Conservation (phyloP, 2,329 filamentous ascomycete species). For the Cryphonectria parasitica region DNA sequence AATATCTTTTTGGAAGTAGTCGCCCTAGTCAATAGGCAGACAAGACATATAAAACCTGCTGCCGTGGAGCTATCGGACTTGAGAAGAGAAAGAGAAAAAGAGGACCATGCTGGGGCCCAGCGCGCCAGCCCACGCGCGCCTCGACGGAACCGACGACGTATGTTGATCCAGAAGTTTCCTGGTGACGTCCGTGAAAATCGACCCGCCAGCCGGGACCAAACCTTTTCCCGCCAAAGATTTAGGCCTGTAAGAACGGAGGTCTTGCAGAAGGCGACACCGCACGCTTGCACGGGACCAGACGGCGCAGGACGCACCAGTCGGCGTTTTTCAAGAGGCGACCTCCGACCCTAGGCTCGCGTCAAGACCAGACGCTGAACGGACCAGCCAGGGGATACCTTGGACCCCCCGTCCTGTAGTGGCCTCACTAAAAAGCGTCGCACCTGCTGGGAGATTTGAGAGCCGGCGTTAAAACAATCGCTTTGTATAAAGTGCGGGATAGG, state of each 20-base stretch:
- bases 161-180: neutral
- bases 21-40: neutral
- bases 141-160: neutral
- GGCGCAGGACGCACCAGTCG: neutral
- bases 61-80: neutral
- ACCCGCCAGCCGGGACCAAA: neutral
- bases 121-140: neutral
- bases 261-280: slow-evolving; percentile 1
- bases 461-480: neutral
- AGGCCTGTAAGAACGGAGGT: neutral
- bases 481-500: neutral
- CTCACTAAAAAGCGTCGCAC: neutral
- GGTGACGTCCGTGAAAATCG: neutral
- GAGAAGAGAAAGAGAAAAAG: neutral
- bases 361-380: neutral
- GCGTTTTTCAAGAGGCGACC: neutral
- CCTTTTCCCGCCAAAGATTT: neutral
- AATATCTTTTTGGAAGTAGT: neutral
- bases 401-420: neutral
- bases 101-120: neutral
- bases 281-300: neutral
- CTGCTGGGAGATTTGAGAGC: neutral
- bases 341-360: neutral
- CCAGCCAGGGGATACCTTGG: neutral
- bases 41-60: neutral